phyloP scores from a whole-genome alignment of 2,329 filamentous ascomycete genomes.

The Pestalotiopsis fici region DNA sequence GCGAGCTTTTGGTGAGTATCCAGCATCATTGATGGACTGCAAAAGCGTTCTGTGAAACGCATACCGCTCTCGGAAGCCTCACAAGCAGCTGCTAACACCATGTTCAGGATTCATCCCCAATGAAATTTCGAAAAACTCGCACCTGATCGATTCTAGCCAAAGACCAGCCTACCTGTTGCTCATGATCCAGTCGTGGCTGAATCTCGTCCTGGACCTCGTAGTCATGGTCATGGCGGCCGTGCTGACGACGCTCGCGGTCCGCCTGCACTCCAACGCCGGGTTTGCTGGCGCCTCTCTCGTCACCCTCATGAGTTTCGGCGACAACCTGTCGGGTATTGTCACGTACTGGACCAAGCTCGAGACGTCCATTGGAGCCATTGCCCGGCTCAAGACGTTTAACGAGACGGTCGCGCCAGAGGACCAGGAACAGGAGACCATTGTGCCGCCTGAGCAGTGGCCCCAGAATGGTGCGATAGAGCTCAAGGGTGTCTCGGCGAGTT shows the following conservation, averaged over 20 bases:
- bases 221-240: conserved; percentile 18
- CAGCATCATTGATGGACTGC: background rate
- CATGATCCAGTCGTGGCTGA: conserved; percentile 43
- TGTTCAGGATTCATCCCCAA: conserved; percentile 37
- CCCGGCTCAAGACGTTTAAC: conserved; percentile 25
- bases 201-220: conserved; percentile 20
- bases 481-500: conserved; percentile 26
- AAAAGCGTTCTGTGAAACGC: conserved; percentile 19
- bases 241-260: conserved; percentile 22
- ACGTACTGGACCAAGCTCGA: conserved; percentile 17
- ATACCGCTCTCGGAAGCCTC: background rate
- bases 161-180: conserved; percentile 52
- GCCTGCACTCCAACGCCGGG: conserved; percentile 22
- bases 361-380: conserved; percentile 20
- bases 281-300: conserved; percentile 30
- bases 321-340: conserved; percentile 26
- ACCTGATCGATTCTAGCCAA: conserved; percentile 48
- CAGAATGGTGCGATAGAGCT: conserved; percentile 23
- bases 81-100: background rate
- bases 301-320: conserved; percentile 30
- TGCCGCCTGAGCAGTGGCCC: conserved; percentile 27
- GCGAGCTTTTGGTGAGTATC: conserved; percentile 50
- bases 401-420: conserved; percentile 23
- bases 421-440: conserved; percentile 21
- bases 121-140: conserved; percentile 41